A percentile compares a stretch with the other conserved stretches of the same genome.
Conservation (phyloP, 768 basidiomycete species). For the Russula earlei region DNA sequence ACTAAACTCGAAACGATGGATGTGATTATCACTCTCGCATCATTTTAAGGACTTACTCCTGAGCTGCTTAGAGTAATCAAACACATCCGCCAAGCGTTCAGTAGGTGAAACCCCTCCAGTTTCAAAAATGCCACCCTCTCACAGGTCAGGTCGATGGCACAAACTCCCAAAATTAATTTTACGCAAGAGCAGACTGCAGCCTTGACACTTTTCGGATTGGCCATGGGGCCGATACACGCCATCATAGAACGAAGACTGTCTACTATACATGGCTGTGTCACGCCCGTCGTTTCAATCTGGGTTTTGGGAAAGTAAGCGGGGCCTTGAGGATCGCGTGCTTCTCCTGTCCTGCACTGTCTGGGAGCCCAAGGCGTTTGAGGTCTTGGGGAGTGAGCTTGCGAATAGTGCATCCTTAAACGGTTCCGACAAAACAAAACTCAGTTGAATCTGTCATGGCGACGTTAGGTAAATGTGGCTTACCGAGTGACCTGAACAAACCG, state of each 20-base stretch:
- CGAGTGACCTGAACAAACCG: constrained; percentile 66
- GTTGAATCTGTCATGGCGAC: neutral
- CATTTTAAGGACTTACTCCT: no score
- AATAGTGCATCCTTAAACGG: constrained; percentile 58
- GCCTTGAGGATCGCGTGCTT: constrained; percentile 67
- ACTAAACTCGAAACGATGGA: no score
- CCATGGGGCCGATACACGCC: neutral
- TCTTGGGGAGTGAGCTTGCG: constrained; percentile 48
- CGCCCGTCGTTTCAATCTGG: constrained; percentile 29
- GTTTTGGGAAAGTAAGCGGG: constrained; percentile 78
- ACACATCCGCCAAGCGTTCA: no score
- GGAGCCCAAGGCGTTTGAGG: constrained; percentile 58
- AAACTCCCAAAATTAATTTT: no score
- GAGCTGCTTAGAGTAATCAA: no score
- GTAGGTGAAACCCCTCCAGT: no score
- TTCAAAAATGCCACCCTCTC: no score
- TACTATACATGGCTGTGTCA: neutral
- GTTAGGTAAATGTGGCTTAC: constrained; percentile 27
- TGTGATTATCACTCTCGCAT: no score
- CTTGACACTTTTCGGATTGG: no score
- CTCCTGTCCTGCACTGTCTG: constrained; percentile 48
- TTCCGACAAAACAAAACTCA: neutral
- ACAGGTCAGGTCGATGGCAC: no score
- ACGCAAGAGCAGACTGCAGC: no score
- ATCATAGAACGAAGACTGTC: neutral